Percentiles rank a stretch among this genome's conserved stretches.
Conservation (phyloP, 345 rosid genomes). For the Salix brachista region DNA sequence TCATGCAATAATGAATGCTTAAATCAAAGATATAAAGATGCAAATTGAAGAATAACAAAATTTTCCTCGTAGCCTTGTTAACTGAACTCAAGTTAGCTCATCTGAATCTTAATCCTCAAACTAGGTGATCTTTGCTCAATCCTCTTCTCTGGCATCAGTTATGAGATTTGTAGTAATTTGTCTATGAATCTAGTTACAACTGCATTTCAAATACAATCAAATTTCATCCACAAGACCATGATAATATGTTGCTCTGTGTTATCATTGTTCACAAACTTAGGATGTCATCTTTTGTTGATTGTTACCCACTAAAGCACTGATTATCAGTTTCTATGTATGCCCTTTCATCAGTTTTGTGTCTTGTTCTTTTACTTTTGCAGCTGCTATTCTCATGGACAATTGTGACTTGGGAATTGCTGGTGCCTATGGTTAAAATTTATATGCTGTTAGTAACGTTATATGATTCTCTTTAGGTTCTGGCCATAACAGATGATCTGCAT, state of each 20-base stretch:
- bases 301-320: not conserved
- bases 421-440: conserved; percentile 9
- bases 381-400: not conserved
- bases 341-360: not conserved
- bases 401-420: not conserved
- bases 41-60: not conserved
- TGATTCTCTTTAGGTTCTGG: conserved; percentile 59
- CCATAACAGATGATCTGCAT: conserved; percentile 83
- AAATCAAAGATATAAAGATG: not conserved
- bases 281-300: not conserved
- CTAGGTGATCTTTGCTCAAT: not conserved
- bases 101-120: not conserved
- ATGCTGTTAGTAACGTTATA: conserved; percentile 15
- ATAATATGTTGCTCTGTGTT: not conserved
- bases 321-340: not conserved
- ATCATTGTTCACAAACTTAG: not conserved
- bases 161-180: not conserved
- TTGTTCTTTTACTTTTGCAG: not conserved
- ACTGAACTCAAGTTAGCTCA: not conserved
- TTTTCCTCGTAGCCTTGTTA: not conserved
- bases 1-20: not conserved
- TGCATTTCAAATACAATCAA: not conserved
- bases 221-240: not conserved
- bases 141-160: not conserved
- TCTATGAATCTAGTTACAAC: too few relatives aligned